phyloP scores from a whole-genome alignment of 805 yeast species.

The Candida anglica region DNA sequence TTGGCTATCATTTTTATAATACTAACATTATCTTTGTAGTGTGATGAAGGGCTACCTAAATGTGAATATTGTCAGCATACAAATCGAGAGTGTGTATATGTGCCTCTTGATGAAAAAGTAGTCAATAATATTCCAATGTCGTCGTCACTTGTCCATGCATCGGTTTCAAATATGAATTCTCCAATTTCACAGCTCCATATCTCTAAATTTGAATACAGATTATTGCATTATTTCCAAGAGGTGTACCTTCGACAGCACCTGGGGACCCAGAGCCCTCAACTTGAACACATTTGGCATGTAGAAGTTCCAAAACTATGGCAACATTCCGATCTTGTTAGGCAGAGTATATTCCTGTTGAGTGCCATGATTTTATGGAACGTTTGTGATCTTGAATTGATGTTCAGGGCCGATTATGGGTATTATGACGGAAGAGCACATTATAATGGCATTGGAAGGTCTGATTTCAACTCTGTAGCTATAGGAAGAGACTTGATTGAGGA shows the following conservation, averaged over 20 bases:
- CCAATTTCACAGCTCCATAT: slow-evolving; percentile 11
- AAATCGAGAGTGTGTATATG: slow-evolving; percentile 16
- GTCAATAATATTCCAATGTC: background rate
- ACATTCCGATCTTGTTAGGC: slow-evolving; percentile 13
- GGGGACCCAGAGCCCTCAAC: background rate
- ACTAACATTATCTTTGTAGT: slow-evolving; percentile 8
- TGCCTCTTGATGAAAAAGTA: background rate
- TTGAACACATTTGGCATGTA: slow-evolving; percentile 11
- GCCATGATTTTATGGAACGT: slow-evolving; percentile 14
- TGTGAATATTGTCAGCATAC: slow-evolving; percentile 25
- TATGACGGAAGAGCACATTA: background rate
- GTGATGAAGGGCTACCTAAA: slow-evolving; percentile 19
- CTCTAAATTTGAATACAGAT: slow-evolving; percentile 16
- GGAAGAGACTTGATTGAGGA: background rate
- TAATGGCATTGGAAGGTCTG: slow-evolving; percentile 1
- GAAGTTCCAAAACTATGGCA: slow-evolving; percentile 13
- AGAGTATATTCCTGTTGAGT: slow-evolving; percentile 14
- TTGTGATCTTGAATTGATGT: slow-evolving; percentile 5
- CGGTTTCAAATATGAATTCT: no score
- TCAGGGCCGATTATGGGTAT: background rate
- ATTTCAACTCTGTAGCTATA: background rate
- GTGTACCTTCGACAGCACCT: slow-evolving; percentile 7
- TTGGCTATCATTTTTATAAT: background rate
- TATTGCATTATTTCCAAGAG: slow-evolving; percentile 15
- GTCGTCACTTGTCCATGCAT: no score